Percentiles rank a stretch among this genome's conserved stretches.
Conservation (phyloP, 1,284 basidiomycete species). For the Kalmanozyma brasiliensis region DNA sequence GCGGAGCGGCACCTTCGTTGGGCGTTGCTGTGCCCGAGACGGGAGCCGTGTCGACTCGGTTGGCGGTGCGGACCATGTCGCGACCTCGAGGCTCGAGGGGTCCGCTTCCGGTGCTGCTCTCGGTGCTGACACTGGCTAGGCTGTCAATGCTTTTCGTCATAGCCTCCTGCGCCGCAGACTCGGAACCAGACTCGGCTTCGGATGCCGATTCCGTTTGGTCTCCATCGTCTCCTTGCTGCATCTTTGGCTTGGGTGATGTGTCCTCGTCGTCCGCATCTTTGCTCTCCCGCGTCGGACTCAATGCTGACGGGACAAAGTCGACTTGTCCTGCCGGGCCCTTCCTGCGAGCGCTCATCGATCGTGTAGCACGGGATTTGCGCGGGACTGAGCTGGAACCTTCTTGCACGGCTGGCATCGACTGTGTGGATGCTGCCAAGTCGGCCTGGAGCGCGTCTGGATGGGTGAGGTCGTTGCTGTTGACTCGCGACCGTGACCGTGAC, state of each 20-base stretch:
- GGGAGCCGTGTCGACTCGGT: slow-evolving; percentile 13
- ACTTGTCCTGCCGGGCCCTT: slow-evolving; percentile 1
- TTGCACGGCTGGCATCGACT: neutral
- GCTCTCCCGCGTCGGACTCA: slow-evolving; percentile 34
- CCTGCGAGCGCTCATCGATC: slow-evolving; percentile 21
- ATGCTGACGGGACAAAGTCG: slow-evolving; percentile 26
- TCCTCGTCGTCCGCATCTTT: slow-evolving; percentile 14
- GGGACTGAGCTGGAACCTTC: neutral
- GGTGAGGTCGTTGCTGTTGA: slow-evolving; percentile 29
- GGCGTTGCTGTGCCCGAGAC: slow-evolving; percentile 12
- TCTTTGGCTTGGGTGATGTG: neutral
- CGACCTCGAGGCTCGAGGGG: slow-evolving; percentile 32
- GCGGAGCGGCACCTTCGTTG: neutral
- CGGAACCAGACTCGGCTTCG: slow-evolving; percentile 12
- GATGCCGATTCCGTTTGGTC: slow-evolving; percentile 15
- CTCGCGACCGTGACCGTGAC: slow-evolving; percentile 14
- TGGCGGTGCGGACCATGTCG: slow-evolving; percentile 46
- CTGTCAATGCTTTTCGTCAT: slow-evolving; percentile 35
- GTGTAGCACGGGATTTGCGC: slow-evolving; percentile 6
- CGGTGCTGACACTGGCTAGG: slow-evolving; percentile 16
- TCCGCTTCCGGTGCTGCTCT: slow-evolving; percentile 10
- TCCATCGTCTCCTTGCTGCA: slow-evolving; percentile 12
- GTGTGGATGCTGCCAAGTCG: slow-evolving; percentile 3
- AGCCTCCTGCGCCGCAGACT: neutral
- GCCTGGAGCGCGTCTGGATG: neutral